Evolutionary conservation across 2,329 filamentous ascomycete genomes (phyloP).

Genomic region (Remersonia thermophila): DNA sequence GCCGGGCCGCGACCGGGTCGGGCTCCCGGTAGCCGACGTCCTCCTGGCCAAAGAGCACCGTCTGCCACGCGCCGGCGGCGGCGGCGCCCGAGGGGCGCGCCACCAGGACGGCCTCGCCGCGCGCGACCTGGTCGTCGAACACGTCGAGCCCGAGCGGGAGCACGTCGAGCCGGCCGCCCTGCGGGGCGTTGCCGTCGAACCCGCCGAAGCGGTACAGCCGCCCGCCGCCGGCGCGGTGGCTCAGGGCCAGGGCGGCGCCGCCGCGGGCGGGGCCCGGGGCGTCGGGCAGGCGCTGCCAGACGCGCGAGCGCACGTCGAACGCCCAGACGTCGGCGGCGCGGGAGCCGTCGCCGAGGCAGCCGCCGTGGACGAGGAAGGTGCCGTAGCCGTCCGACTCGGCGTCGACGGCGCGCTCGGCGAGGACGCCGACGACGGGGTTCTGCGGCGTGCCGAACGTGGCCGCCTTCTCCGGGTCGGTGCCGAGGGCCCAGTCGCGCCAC

Average conservation of each 20-base stretch:
- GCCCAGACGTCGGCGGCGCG: constrained; percentile 62
- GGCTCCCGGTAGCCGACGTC: constrained; percentile 22
- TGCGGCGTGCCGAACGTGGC: constrained; percentile 46
- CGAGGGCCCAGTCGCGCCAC: constrained; percentile 45
- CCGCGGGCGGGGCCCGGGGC: constrained; percentile 56
- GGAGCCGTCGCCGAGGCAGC: constrained; percentile 51
- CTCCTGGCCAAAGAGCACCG: constrained; percentile 24
- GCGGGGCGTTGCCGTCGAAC: constrained; percentile 57
- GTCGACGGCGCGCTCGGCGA: constrained; percentile 45
- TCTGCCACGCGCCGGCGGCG: constrained; percentile 42
- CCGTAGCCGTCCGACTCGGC: constrained; percentile 51
- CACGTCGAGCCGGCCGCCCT: constrained; percentile 61
- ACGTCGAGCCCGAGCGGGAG: constrained; percentile 44
- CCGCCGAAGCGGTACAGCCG: constrained; percentile 70
- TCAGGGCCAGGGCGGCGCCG: constrained; percentile 54
- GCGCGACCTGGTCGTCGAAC: constrained; percentile 36
- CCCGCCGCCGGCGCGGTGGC: constrained; percentile 28
- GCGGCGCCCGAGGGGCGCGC: too few species aligned
- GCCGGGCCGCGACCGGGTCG: constrained; percentile 19
- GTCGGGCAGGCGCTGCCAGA: constrained; percentile 55
- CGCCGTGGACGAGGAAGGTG: constrained; percentile 65
- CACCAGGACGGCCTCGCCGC: constrained; percentile 38
- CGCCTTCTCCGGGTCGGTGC: constrained; percentile 34
- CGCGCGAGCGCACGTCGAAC: constrained; percentile 51
- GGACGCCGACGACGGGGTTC: constrained; percentile 43